A percentile compares a stretch with the other conserved stretches of the same genome.
phyloP scores from a whole-genome alignment of 164 flowering plant species.

The Malania oleifera region DNA sequence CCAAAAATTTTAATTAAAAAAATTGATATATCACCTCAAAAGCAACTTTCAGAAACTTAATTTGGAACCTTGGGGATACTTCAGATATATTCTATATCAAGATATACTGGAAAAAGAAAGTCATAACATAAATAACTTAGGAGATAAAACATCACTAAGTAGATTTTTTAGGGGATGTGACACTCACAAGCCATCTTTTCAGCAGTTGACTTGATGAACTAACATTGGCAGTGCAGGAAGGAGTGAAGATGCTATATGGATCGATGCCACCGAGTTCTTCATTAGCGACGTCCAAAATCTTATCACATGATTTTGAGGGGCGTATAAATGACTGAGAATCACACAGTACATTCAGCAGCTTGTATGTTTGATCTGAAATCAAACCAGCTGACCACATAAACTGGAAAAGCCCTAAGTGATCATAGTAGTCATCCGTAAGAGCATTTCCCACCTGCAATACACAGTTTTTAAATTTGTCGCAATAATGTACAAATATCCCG shows the following conservation, averaged over 20 bases:
- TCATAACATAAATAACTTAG: neutral
- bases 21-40: no score
- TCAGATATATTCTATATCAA: no score
- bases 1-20: no score
- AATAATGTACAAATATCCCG: neutral
- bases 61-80: no score
- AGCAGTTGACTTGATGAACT: slow-evolving; percentile 37
- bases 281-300: slow-evolving; percentile 51
- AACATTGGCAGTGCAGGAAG: slow-evolving; percentile 62
- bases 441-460: slow-evolving; percentile 92
- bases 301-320: slow-evolving; percentile 51
- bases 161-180: neutral
- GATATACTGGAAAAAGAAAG: no score
- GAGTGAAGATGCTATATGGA: slow-evolving; percentile 80
- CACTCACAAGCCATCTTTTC: slow-evolving; percentile 54
- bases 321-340: slow-evolving; percentile 67
- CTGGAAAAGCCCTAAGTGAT: slow-evolving; percentile 80
- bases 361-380: slow-evolving; percentile 84
- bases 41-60: no score
- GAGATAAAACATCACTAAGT: neutral
- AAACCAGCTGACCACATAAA: slow-evolving; percentile 89
- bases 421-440: slow-evolving; percentile 76
- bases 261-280: slow-evolving; percentile 84
- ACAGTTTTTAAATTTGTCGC: slow-evolving; percentile 1
- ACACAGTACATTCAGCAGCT: slow-evolving; percentile 52